Percentiles rank a stretch among this genome's conserved stretches.
Evolutionary conservation across 805 yeast species (phyloP).

Genomic region (Sugiyamaella valdiviana): DNA sequence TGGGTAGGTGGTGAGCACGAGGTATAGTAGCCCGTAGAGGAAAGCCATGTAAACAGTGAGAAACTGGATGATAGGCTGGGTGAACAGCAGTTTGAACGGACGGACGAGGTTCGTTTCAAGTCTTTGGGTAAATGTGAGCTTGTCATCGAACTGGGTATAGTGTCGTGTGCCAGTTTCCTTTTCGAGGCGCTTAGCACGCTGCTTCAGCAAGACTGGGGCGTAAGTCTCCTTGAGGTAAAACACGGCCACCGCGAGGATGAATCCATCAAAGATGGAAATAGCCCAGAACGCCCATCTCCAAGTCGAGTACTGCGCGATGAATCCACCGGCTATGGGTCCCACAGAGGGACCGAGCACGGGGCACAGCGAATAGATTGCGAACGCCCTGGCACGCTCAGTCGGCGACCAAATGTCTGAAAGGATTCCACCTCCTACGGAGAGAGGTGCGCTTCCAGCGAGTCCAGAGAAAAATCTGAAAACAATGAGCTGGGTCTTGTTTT

Average conservation of each 20-base stretch:
- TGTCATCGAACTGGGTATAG: constrained; percentile 49
- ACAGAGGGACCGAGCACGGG: constrained; percentile 56
- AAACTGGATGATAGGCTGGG: constrained; percentile 60
- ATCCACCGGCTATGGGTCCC: constrained; percentile 46
- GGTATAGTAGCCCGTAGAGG: constrained; percentile 57
- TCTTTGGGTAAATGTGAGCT: constrained; percentile 23
- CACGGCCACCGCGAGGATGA: constrained; percentile 38
- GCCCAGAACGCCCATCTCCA: constrained; percentile 67
- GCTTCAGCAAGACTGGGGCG: constrained; percentile 45
- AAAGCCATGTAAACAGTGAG: constrained; percentile 59
- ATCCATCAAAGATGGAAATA: constrained; percentile 47
- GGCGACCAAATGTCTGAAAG: constrained; percentile 54
- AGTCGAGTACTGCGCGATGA: constrained; percentile 41
- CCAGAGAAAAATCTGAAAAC: constrained; percentile 59
- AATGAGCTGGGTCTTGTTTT: constrained; percentile 50
- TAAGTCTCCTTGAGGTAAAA: constrained; percentile 52
- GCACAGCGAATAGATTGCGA: constrained; percentile 51
- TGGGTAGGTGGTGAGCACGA: constrained; percentile 57
- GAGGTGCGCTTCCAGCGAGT: constrained; percentile 56
- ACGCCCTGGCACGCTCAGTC: constrained; percentile 46
- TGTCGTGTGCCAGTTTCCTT: constrained; percentile 46
- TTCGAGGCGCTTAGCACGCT: constrained; percentile 42
- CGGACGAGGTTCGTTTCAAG: constrained; percentile 43
- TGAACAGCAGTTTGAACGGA: constrained; percentile 46
- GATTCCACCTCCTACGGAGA: constrained; percentile 63